phyloP scores from a whole-genome alignment of 768 basidiomycete genomes.

The Hysterangium stoloniferum region DNA sequence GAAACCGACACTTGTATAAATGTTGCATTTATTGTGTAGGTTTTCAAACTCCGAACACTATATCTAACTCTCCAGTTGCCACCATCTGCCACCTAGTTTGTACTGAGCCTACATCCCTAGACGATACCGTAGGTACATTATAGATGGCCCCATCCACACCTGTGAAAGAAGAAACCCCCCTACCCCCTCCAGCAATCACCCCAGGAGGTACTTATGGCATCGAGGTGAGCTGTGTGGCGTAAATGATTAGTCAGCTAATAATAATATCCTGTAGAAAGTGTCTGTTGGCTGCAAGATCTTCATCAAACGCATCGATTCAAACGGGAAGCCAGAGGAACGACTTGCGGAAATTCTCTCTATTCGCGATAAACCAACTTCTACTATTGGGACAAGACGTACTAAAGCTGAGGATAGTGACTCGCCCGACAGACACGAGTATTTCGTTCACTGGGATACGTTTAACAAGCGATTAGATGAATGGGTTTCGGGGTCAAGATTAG shows the following conservation, averaged over 20 bases:
- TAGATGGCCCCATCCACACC: conserved; percentile 17
- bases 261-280: conserved; percentile 49
- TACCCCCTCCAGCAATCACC: conserved; percentile 54
- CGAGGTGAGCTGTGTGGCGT: conserved; percentile 42
- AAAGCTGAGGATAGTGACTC: conserved; percentile 33
- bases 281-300: conserved; percentile 94
- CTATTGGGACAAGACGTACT: conserved; percentile 42
- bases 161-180: conserved; percentile 30
- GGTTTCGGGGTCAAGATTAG: conserved; percentile 82
- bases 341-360: conserved; percentile 95
- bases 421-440: conserved; percentile 86
- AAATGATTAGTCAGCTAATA: conserved; percentile 16
- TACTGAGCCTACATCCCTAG: too few relatives aligned
- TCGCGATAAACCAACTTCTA: conserved; percentile 71
- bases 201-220: conserved; percentile 71
- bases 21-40: too few relatives aligned
- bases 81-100: too few relatives aligned
- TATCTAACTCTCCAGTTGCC: too few relatives aligned
- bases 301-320: conserved; percentile 70
- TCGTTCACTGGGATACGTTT: conserved; percentile 98
- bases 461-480: conserved; percentile 99
- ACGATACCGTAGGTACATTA: too few relatives aligned
- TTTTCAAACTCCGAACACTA: too few relatives aligned
- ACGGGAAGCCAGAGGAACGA: conserved; percentile 78
- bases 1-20: too few relatives aligned